Evolutionary conservation across 1,139 yeast species (phyloP), one percentile per base, ranked within the genome.

Genomic region (Scheffersomyces quercinus): DNA sequence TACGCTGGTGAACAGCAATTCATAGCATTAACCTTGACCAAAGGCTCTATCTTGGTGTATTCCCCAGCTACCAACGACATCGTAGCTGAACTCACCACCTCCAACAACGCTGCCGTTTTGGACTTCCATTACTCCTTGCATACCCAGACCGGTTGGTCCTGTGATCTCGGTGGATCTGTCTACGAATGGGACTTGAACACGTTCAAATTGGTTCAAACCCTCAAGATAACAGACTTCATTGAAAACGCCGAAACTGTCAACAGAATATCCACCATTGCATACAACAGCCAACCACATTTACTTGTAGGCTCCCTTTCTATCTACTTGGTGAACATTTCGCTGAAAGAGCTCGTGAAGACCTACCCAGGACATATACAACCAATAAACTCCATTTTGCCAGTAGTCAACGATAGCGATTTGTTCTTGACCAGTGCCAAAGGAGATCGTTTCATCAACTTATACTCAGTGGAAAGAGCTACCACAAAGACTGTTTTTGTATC

Each of bases 361-460:
- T 82, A 79, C 58, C 90, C 95, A 0, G 93, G 89, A 14, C 95
- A 88, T 59, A 78, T 87, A 29, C 79, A 87, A 30, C 83, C 88
- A 3, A 74, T 87, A 34, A 75, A 70, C 49, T 60, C 81, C 10
- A 67, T 81, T 15, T 44, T 71, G 29, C 64, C 77, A 5, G 59
- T 77, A 12, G 53, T 62, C 2, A 39, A 38, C 5, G 62, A 70
- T 39, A 58, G 67, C 5, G 81, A 75, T 40, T 64, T 69, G 35
- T 77, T 87, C 51, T 59, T 87, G 42, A 82, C 93, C 1, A 81
- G 85, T 45, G 95, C 97, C 1, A 69, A 68, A 31, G 83, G 82
- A 48, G 97, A 90, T 61, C 76, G 97, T 54, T 88, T 88, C 59
- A 73, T 89, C 53, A 89, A 88, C 60, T 68, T 87, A 44, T 82